phyloP scores from a whole-genome alignment of 2,329 filamentous ascomycete genomes.

The Diaporthe aspalathi region DNA sequence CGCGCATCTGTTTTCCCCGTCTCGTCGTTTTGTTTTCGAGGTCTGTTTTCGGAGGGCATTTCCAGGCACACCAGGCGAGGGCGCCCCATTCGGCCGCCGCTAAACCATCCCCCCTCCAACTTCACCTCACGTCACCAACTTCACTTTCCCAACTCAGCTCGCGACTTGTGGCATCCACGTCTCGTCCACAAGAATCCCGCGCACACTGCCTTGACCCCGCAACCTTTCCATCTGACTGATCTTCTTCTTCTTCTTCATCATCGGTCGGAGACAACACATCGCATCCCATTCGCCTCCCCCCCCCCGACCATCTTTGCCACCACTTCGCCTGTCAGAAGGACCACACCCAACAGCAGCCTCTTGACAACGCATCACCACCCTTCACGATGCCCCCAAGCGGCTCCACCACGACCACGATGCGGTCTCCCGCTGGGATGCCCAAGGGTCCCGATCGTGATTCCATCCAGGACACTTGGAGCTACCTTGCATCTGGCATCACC shows the following conservation, averaged over 20 bases:
- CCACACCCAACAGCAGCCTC: constrained; percentile 25
- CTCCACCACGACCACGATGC: constrained; percentile 42
- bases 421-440: constrained; percentile 60
- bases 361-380: constrained; percentile 24
- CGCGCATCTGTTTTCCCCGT: not conserved
- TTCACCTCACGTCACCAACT: constrained; percentile 26
- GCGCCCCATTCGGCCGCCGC: constrained; percentile 1
- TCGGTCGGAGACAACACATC: constrained; percentile 29
- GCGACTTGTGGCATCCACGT: constrained; percentile 7
- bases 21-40: not conserved
- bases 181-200: not conserved
- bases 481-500: constrained; percentile 87
- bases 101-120: not conserved
- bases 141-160: not conserved
- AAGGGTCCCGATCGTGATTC: constrained; percentile 72
- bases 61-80: not conserved
- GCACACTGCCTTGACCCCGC: not conserved
- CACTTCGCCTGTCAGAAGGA: constrained; percentile 29
- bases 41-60: constrained; percentile 11
- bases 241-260: not conserved
- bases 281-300: too few species aligned
- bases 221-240: not conserved
- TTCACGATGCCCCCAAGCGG: constrained; percentile 45
- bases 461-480: constrained; percentile 74
- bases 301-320: constrained; percentile 30